phyloP scores from a whole-genome alignment of 257 asterid genomes.

The Knoxia roxburghii region DNA sequence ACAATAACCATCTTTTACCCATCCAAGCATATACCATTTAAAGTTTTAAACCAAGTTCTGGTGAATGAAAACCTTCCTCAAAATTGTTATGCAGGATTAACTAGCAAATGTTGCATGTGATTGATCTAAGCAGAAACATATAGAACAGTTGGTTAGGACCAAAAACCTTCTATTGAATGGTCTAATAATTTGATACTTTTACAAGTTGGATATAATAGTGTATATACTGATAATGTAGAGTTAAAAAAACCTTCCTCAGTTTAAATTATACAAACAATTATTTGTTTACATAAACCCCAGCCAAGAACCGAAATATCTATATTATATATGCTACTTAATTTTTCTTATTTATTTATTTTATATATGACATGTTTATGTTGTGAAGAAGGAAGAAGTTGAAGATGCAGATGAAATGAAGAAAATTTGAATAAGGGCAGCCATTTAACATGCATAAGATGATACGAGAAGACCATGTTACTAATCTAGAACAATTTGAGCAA shows the following conservation, averaged over 20 bases:
- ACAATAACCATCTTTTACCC: neutral
- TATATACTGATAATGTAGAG: too few relatives aligned
- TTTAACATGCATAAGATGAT: neutral
- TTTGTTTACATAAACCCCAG: neutral
- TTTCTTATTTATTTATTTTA: neutral
- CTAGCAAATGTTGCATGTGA: neutral
- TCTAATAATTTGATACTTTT: neutral
- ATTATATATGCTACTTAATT: neutral
- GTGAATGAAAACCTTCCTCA: neutral
- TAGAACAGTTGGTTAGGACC: neutral
- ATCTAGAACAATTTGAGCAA: neutral
- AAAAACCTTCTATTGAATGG: neutral
- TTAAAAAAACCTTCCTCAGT: neutral
- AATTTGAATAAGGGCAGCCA: neutral
- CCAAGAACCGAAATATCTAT: neutral
- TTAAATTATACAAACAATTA: neutral
- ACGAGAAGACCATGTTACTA: neutral
- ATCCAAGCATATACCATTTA: neutral
- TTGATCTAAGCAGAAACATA: neutral
- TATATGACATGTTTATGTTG: neutral
- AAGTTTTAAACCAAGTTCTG: neutral
- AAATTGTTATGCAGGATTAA: neutral
- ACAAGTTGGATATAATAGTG: too few relatives aligned
- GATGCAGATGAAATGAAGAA: neutral
- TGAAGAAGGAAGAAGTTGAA: neutral